These are phyloP conservation scores for Coemansia biformis DNA, from an alignment of 192 early-diverging fungal species.

Conservation along the genomic window DNA sequence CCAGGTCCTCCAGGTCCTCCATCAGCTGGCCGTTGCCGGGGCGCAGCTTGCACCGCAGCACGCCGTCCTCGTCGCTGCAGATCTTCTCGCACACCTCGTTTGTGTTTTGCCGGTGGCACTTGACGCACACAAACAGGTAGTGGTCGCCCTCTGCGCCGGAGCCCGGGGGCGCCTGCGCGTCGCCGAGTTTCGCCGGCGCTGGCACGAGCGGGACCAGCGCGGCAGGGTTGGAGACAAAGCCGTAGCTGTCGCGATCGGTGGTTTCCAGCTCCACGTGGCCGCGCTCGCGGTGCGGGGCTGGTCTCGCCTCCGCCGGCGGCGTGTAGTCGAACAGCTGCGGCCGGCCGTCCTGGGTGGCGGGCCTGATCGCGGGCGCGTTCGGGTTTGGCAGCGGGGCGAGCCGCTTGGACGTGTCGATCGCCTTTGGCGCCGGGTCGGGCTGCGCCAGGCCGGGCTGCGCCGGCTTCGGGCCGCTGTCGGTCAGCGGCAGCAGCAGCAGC, in stretches of 20 bases:
- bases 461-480: conserved; percentile 9
- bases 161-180: neutral
- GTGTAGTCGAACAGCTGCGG: conserved; percentile 41
- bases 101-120: conserved; percentile 48
- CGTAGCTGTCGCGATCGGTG: conserved; percentile 38
- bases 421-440: conserved; percentile 14
- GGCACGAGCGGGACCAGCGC: conserved; percentile 11
- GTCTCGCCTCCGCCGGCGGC: conserved; percentile 11
- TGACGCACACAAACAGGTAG: conserved; percentile 49
- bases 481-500: conserved; percentile 35
- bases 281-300: conserved; percentile 18
- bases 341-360: conserved; percentile 26
- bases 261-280: conserved; percentile 43
- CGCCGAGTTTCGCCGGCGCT: neutral
- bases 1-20: conserved; percentile 50
- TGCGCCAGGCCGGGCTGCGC: conserved; percentile 16
- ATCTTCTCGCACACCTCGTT: conserved; percentile 51
- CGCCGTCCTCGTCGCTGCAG: conserved; percentile 50
- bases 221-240: conserved; percentile 43
- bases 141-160: conserved; percentile 21
- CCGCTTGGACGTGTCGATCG: conserved; percentile 18
- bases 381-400: conserved; percentile 44
- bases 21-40: conserved; percentile 34
- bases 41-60: conserved; percentile 43
- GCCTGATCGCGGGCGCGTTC: conserved; percentile 35